phyloP scores from a whole-genome alignment of 495 filamentous ascomycete genomes.

The Barbatosphaeria neglecta region DNA sequence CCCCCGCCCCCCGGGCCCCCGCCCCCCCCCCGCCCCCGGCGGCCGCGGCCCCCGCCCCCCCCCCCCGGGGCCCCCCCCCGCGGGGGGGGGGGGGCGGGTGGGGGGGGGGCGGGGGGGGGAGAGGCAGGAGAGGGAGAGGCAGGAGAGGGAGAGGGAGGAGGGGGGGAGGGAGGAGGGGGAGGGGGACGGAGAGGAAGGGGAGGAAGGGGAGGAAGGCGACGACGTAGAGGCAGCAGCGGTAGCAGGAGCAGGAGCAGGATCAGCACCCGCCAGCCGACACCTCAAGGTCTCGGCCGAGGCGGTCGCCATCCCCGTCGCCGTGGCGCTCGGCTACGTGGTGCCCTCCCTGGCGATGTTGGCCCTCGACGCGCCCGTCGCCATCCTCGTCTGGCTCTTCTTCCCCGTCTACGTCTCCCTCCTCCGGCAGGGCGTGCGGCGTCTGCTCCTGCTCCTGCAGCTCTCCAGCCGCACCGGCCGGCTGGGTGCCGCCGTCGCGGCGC shows the following conservation, averaged over 20 bases:
- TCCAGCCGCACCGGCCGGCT: constrained; percentile 1
- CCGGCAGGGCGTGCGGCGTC: constrained; percentile 14
- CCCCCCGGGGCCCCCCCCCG: no score
- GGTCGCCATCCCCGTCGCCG: constrained; percentile 25
- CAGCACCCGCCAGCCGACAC: constrained; percentile 14
- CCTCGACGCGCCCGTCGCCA: constrained; percentile 56
- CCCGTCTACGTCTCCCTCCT: constrained; percentile 24
- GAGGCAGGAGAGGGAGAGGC: no score
- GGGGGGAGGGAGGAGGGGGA: no score
- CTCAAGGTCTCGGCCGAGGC: constrained; percentile 19
- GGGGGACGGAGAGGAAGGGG: background rate
- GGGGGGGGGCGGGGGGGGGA: no score
- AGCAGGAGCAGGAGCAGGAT: background rate
- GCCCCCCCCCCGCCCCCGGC: no score
- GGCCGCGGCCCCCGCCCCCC: no score
- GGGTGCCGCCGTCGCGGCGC: constrained; percentile 3
- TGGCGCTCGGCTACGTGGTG: constrained; percentile 22
- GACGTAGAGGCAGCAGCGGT: background rate
- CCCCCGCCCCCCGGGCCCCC: no score
- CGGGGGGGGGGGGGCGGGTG: no score
- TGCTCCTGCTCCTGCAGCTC: constrained; percentile 3
- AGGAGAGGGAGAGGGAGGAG: no score
- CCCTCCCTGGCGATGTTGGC: constrained; percentile 57
- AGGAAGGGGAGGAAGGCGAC: background rate
- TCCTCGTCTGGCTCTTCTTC: constrained; percentile 42